Evolutionary conservation across 768 basidiomycete genomes (phyloP), one percentile per base, ranked within the genome.

Genomic region (Suillus subaureus): DNA sequence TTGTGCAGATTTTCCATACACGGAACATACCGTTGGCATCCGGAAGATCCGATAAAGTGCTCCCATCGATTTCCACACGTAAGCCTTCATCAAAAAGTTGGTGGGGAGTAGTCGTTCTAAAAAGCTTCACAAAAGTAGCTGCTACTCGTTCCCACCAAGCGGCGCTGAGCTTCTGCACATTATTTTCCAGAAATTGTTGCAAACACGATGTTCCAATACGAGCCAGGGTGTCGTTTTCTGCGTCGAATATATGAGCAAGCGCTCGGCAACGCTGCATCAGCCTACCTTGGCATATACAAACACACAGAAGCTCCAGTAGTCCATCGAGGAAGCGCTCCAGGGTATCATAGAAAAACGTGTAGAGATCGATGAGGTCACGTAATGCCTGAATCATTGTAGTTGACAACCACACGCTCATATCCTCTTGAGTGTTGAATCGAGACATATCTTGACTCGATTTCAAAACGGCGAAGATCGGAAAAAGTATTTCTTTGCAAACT

Each of bases 311-410:
- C 71, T 99, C 97, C 69, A 99, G 76, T 16, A 99, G 80, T n/a
- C 95, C 94, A 72, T 99, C 97, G 45, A 99, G 81, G 77, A 92
- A 93, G 43, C 92, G 86, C 70, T 96, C 93, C 71, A 99, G 77
- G 18, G 89, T 94, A 61, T 93, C 90, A 74, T 98, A 99, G 81
- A 95, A 96, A 79, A 89, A 93, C 2, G 97, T 96, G 75, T 96
- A 99, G 26, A 99, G 85, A 73, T 97, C 94, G 65, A 99, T 93
- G 67, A 99, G 84, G 77, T 98, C 93, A 54, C 97, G 89, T 55
- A 99, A 84, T 1, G 97, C 97, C 74, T 98, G 96, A 60, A 99
- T 97, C 93, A 99, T 96, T 3, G 97, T 99, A 16, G 97, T 97
- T 31, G 96, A 98, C 55, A 99, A 79, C 97, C 97, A 99, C 33